Conservation (phyloP, 2,329 filamentous ascomycete genomes). For the Polytolypa hystricis region DNA sequence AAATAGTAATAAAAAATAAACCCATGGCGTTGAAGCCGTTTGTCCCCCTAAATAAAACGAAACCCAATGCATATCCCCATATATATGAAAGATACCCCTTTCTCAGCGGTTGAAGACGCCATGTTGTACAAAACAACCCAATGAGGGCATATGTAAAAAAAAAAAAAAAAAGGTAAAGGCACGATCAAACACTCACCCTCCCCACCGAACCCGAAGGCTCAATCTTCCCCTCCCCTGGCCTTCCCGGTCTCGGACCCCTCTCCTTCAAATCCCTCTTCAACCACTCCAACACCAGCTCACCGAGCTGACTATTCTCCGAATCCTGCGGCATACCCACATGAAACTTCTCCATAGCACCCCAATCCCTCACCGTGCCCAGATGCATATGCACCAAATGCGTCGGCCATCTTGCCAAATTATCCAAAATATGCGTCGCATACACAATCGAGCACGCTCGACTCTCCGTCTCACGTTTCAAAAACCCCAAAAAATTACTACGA, state of each 20-base stretch:
- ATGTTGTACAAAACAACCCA: too few species aligned
- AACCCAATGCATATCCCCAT: background rate
- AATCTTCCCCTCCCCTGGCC: constrained; percentile 34
- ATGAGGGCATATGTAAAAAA: constrained; percentile 6
- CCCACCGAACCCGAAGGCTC: background rate
- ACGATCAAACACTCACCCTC: constrained; percentile 14
- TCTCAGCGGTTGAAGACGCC: background rate
- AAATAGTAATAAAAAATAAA: background rate
- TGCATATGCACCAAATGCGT: constrained; percentile 96
- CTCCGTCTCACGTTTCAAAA: constrained; percentile 80
- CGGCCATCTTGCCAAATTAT: constrained; percentile 90
- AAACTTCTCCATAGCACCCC: constrained; percentile 63
- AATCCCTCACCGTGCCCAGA: constrained; percentile 75
- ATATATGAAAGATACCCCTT: background rate
- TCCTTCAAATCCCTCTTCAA: constrained; percentile 67
- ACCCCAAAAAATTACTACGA: constrained; percentile 72
- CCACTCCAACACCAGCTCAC: constrained; percentile 82
- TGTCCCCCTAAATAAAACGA: background rate
- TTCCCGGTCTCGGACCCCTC: constrained; percentile 62
- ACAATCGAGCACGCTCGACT: constrained; percentile 76
- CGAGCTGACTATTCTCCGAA: constrained; percentile 68
- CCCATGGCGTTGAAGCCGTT: constrained; percentile 5
- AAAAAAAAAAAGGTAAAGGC: constrained; percentile 11
- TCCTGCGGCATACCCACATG: constrained; percentile 44
- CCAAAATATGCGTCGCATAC: constrained; percentile 93